Base-by-base conservation (phyloP, 2,329 filamentous ascomycete species). In the Setomelanomma holmii region DNA sequence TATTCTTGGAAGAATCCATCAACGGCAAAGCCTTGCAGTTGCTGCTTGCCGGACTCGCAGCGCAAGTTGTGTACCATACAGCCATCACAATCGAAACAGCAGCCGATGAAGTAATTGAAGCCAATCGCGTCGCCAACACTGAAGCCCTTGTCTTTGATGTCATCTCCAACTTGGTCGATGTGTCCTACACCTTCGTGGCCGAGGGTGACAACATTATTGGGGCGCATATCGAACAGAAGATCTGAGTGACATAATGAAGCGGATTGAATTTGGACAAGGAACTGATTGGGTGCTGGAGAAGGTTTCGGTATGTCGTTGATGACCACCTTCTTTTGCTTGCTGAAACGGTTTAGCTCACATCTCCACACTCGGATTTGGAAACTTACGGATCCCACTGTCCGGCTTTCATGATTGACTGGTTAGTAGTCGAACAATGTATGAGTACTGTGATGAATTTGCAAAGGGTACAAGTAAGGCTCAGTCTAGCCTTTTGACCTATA, bases 1-100 rank as follows among this genome's bases (percentile, higher is more conserved):
- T 82, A 82, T 62, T 82, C 78, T 17, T 75, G 72, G 51, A 82
- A 82, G 58, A 73, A 80, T 1, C 80, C 80, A 55, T 79, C 75
- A 0, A 53, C 59, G 0, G 63, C 70, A 36, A 81, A 78, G 4
- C 80, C 80, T 40, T 76, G 74, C 17, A 80, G 64, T 30, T 70
- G 65, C n/a, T 74, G 71, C 6, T 73, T 74, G 7, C 74, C 72
- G 4, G 64, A 73, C 45, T 75, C 66, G 61, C 77, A 79, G 27
- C 59, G 64, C 40, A 75, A 51, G 51, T 80, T 79, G 55, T 79
- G 78, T 2, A 78, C 63, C 68, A 72, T 67, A 65, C 80, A 82
- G 11, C 77, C 78, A 17, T 76, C 71, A 60, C 80, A 82, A 45
- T 76, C 74, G 53, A 79, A 78, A 57, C 80, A 81, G 53, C 73